Conservation (phyloP, 2,329 filamentous ascomycete species). For the Neodidymelliopsis sp. region DNA sequence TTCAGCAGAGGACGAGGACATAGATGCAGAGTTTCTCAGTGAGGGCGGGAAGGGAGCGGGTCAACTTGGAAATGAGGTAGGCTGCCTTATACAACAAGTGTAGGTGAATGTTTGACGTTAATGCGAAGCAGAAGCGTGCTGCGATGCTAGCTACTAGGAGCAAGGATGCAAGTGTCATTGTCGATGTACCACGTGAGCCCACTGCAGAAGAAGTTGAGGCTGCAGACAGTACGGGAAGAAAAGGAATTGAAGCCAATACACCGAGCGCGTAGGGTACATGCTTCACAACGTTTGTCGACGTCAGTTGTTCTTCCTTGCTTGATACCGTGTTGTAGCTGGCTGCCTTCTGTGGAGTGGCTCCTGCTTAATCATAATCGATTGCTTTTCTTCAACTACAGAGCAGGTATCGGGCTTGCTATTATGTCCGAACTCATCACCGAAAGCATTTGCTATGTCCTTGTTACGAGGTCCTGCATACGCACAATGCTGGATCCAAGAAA, state of each 20-base stretch:
- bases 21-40: constrained; percentile 41
- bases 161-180: constrained; percentile 55
- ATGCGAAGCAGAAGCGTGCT: constrained; percentile 45
- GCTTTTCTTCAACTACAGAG: too few relatives aligned
- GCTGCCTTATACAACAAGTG: background rate
- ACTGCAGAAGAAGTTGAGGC: constrained; percentile 55
- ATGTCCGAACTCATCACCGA: too few relatives aligned
- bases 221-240: constrained; percentile 33
- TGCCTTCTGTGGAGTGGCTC: too few relatives aligned
- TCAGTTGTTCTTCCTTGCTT: background rate
- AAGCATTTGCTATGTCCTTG: too few relatives aligned
- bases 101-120: constrained; percentile 1
- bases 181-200: constrained; percentile 54
- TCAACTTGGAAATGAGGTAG: constrained; percentile 35
- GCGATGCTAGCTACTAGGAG: constrained; percentile 48
- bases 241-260: constrained; percentile 1
- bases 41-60: constrained; percentile 28
- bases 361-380: too few relatives aligned
- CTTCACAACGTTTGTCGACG: too few relatives aligned
- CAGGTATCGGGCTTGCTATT: too few relatives aligned
- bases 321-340: background rate
- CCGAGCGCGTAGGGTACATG: background rate
- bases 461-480: too few relatives aligned
- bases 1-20: constrained; percentile 37
- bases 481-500: too few relatives aligned